Evolutionary conservation across 179 eudicot species (phyloP).

Genomic region (Corrigiola litoralis): DNA sequence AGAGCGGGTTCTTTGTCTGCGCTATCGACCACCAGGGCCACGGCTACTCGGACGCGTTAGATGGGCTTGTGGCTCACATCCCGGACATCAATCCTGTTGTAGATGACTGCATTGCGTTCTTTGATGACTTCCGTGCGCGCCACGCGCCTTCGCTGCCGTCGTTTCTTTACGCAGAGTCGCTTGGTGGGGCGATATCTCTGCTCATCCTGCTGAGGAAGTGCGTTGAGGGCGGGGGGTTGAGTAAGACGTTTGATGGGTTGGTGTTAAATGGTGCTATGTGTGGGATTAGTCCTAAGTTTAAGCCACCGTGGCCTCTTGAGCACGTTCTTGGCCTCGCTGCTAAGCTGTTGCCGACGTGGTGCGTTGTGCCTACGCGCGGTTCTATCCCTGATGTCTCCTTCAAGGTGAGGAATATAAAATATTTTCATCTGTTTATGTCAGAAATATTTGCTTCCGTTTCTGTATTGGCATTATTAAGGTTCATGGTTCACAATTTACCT

Average conservation of each 20-base stretch:
- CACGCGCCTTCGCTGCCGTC: conserved; percentile 48
- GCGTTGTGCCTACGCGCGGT: conserved; percentile 83
- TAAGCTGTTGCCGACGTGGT: conserved; percentile 71
- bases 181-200: conserved; percentile 84
- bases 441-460: too few relatives aligned
- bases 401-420: conserved; percentile 30
- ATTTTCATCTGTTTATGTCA: too few relatives aligned
- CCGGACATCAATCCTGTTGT: conserved; percentile 79
- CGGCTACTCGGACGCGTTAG: conserved; percentile 78
- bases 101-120: conserved; percentile 68
- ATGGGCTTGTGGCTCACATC: conserved; percentile 59
- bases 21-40: conserved; percentile 96
- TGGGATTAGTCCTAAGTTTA: conserved; percentile 78
- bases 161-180: conserved; percentile 76
- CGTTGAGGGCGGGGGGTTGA: conserved; percentile 23
- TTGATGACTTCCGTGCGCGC: conserved; percentile 46
- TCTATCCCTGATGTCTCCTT: conserved; percentile 75
- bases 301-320: conserved; percentile 96
- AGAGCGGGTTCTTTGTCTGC: conserved; percentile 61
- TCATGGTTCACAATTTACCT: too few relatives aligned
- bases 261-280: conserved; percentile 93
- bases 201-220: conserved; percentile 49
- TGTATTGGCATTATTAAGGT: too few relatives aligned
- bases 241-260: conserved; percentile 52
- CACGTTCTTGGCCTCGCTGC: conserved; percentile 64